Evolutionary conservation across 78 protist species (phyloP).

Genomic region (Dictyostelium discoideum): DNA sequence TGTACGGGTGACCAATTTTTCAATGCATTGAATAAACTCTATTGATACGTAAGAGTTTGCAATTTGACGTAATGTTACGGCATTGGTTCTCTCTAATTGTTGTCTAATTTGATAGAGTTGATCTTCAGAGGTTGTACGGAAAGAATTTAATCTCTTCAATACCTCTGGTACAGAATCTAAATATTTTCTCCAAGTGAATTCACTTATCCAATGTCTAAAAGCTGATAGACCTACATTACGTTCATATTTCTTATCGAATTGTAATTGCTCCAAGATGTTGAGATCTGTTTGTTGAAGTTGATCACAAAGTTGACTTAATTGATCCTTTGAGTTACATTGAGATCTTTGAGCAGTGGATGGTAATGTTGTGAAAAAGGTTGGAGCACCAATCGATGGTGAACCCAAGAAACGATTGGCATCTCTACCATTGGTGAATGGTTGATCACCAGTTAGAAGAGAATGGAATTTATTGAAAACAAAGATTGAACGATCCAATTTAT

Average conservation of each 20-base stretch:
- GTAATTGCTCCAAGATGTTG: slow-evolving; percentile 64
- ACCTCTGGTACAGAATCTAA: slow-evolving; percentile 81
- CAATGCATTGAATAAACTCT: slow-evolving; percentile 79
- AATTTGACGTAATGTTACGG: slow-evolving; percentile 48
- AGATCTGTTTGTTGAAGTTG: slow-evolving; percentile 40
- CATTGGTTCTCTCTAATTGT: slow-evolving; percentile 45
- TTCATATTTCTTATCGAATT: slow-evolving; percentile 76
- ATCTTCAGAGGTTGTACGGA: slow-evolving; percentile 54
- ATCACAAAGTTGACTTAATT: not conserved
- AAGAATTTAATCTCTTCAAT: slow-evolving; percentile 58
- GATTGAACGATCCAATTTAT: slow-evolving; percentile 73
- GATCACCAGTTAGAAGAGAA: slow-evolving; percentile 12
- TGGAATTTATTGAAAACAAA: slow-evolving; percentile 65
- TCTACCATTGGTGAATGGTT: slow-evolving; percentile 45
- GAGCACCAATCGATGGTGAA: slow-evolving; percentile 15
- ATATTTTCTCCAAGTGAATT: slow-evolving; percentile 69
- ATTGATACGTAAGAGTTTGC: slow-evolving; percentile 75
- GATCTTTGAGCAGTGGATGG: slow-evolving; percentile 34
- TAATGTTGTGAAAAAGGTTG: slow-evolving; percentile 76
- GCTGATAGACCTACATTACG: slow-evolving; percentile 59
- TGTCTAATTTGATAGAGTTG: slow-evolving; percentile 34
- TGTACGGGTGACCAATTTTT: slow-evolving; percentile 75
- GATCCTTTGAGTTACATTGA: not conserved
- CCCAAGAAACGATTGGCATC: slow-evolving; percentile 55
- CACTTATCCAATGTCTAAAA: slow-evolving; percentile 57